Percentiles rank a stretch among this genome's conserved stretches.
phyloP scores from a whole-genome alignment of 2,329 filamentous ascomycete species.

The Helotiales sp. region DNA sequence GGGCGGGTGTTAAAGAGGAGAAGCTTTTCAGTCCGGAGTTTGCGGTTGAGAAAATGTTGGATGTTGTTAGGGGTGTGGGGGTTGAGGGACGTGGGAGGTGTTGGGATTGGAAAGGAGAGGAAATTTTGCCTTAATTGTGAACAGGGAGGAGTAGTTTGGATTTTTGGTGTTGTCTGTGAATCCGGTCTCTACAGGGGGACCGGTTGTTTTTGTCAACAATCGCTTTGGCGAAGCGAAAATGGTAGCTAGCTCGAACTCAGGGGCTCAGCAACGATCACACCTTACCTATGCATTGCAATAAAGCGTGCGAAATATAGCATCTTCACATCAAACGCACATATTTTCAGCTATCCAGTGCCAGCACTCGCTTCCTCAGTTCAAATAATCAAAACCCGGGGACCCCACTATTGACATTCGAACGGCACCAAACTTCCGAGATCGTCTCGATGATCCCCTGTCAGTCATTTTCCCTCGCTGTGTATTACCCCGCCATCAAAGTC shows the following conservation, averaged over 20 bases:
- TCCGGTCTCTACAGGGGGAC: no score
- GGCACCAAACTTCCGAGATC: constrained; percentile 6
- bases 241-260: no score
- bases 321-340: background rate
- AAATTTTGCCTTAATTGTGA: constrained; percentile 51
- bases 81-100: constrained; percentile 63
- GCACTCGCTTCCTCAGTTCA: background rate
- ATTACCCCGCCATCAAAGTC: background rate
- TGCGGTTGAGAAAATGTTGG: constrained; percentile 67
- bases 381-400: background rate
- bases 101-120: constrained; percentile 72
- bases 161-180: background rate
- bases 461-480: background rate
- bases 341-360: background rate
- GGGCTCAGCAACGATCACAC: no score
- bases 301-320: background rate
- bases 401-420: background rate
- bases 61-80: constrained; percentile 57
- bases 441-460: background rate
- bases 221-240: no score
- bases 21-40: constrained; percentile 71
- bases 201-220: no score
- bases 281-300: no score
- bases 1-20: constrained; percentile 62
- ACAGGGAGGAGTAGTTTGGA: background rate